Base-by-base conservation (phyloP, 2,329 filamentous ascomycete genomes). In the Ophiostoma australiae region DNA sequence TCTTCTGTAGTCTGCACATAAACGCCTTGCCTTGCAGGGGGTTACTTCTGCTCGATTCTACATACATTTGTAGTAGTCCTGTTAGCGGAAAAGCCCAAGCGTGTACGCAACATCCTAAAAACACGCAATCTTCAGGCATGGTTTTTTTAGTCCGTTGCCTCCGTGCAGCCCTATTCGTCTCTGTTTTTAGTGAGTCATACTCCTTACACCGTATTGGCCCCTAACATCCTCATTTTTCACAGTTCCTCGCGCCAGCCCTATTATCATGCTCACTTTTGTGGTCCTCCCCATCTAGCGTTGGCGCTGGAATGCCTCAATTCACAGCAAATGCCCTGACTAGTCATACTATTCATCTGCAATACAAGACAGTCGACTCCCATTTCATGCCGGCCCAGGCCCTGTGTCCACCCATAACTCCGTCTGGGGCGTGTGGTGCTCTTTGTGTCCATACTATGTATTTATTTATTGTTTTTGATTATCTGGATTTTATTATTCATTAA, bases 131-230 rank as follows among this genome's bases (percentile, higher is more conserved):
- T 27, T 27, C 27, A 17, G 44, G 44, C 44, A 58, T 58, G 4
- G n/a, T 58, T 58, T 58, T 58, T 58, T 58, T 58, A 58, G 52
- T 58, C 52, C 17, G n/a, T 58, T 58, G 11, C n/a, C 52, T 58
- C 3, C n/a, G 11, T 58, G 10, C n/a, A 27, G n/a, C 52, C 52
- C 10, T 58, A 58, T 58, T 58, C 23, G 10, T 27, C 23, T 58
- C 52, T 58, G 52, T 31, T 58, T 23, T 58, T n/a, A n/a, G 17
- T 31, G 27, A 1, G 3, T 31, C 27, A 31, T 31, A n/a, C n/a
- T 3, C 27, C 27, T 1, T 31, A 31, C 27, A 31, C 15, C 44
- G 37, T 7, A 44, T 15, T 17, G 10, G 37, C 41, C 41, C 15
- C 41, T 44, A 44, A 5, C 41, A 17, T 17, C n/a, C 48, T 20